phyloP scores from a whole-genome alignment of 306 rosid species.

The Dalbergia oliveri region DNA sequence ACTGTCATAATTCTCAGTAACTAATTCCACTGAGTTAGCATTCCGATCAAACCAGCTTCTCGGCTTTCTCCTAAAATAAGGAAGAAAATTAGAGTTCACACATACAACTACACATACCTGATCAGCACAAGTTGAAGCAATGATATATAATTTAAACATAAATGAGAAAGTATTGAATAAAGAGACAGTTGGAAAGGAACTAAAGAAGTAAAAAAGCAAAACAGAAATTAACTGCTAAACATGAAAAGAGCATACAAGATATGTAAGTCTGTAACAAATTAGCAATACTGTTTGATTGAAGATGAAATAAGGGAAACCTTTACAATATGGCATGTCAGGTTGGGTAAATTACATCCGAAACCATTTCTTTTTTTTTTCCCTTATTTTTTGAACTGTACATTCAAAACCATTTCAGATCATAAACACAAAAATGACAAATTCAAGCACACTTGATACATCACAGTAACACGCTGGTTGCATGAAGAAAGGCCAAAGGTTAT shows the following conservation, averaged over 20 bases:
- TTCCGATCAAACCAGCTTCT: conserved; percentile 86
- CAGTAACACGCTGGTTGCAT: background rate
- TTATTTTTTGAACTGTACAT: too few species aligned
- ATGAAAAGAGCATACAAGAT: background rate
- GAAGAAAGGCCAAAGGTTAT: conserved; percentile 28
- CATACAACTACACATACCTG: conserved; percentile 4
- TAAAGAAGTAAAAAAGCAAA: conserved; percentile 17
- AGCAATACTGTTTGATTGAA: background rate
- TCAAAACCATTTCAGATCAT: conserved; percentile 35
- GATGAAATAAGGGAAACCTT: background rate
- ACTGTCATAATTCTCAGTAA: conserved; percentile 70
- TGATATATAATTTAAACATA: background rate
- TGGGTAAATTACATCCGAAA: background rate
- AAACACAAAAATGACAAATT: conserved; percentile 15
- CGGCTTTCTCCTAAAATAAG: conserved; percentile 70
- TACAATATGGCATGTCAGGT: background rate
- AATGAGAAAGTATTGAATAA: conserved; percentile 3
- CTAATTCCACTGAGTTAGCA: conserved; percentile 77
- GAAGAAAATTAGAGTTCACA: conserved; percentile 23
- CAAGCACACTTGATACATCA: conserved; percentile 9
- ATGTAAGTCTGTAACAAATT: background rate
- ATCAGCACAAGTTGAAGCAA: conserved; percentile 27
- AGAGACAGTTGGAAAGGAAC: background rate
- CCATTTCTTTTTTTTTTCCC: background rate
- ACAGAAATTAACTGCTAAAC: conserved; percentile 20